These are phyloP conservation scores for Sapria himalayana DNA, from an alignment of 345 rosid species.

Conservation along the genomic window DNA sequence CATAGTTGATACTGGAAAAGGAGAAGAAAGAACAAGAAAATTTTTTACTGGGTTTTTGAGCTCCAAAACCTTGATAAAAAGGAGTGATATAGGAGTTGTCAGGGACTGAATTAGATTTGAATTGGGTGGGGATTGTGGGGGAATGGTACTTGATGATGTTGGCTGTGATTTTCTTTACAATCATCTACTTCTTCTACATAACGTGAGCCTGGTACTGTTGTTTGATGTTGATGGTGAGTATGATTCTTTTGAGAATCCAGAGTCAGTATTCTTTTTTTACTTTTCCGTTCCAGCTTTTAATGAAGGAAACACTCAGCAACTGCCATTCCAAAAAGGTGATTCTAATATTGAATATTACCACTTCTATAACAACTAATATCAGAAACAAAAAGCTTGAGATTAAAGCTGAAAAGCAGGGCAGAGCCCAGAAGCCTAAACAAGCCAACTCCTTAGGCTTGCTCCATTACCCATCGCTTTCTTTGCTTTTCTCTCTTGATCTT, in stretches of 20 bases:
- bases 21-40: conserved; percentile 11
- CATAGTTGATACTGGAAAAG: conserved; percentile 22
- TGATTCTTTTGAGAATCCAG: conserved; percentile 44
- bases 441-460: conserved; percentile 5
- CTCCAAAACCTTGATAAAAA: too few species aligned
- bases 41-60: conserved; percentile 22
- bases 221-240: conserved; percentile 8
- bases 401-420: background rate
- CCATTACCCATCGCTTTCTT: conserved; percentile 28
- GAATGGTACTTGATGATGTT: conserved; percentile 6
- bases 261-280: conserved; percentile 18
- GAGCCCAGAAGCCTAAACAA: conserved; percentile 5
- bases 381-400: conserved; percentile 6
- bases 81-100: conserved; percentile 11
- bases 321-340: conserved; percentile 24
- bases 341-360: conserved; percentile 28
- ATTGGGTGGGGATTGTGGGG: conserved; percentile 7
- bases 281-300: conserved; percentile 37
- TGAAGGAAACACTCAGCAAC: conserved; percentile 9
- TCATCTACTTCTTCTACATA: conserved; percentile 12
- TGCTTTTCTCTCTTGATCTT: background rate
- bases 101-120: conserved; percentile 10
- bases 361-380: conserved; percentile 17
- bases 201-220: conserved; percentile 8
- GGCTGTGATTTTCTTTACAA: conserved; percentile 4